These are phyloP conservation scores for Yamadazyma dendronema DNA, from an alignment of 1,139 yeast genomes.

Conservation along the genomic window DNA sequence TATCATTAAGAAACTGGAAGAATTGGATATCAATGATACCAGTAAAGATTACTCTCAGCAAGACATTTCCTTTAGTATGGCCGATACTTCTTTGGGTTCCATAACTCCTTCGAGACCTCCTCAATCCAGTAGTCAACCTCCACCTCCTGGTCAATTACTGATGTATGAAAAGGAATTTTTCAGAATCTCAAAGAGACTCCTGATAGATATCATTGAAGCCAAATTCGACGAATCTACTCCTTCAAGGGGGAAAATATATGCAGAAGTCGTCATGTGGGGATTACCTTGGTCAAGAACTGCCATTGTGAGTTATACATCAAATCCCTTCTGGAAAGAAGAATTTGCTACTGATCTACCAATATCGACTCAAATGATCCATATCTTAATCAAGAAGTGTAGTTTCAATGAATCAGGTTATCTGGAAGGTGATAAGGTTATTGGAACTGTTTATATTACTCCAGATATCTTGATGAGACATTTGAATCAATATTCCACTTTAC, in stretches of 20 bases:
- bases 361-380: constrained; percentile 51
- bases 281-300: constrained; percentile 71
- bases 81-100: constrained; percentile 9
- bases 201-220: constrained; percentile 67
- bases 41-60: not conserved
- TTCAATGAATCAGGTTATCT: constrained; percentile 22
- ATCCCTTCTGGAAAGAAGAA: constrained; percentile 75
- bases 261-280: constrained; percentile 67
- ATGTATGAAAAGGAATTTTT: constrained; percentile 38
- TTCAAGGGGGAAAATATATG: constrained; percentile 43
- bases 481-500: constrained; percentile 35
- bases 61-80: constrained; percentile 10
- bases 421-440: constrained; percentile 42
- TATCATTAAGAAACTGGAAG: constrained; percentile 10
- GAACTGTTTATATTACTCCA: constrained; percentile 56
- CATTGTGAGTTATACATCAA: constrained; percentile 43
- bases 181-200: constrained; percentile 55
- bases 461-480: constrained; percentile 45
- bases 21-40: constrained; percentile 5
- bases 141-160: not conserved
- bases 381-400: constrained; percentile 45
- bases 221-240: constrained; percentile 37
- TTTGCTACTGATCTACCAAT: constrained; percentile 58
- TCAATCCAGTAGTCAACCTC: not conserved
- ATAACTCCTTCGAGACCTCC: constrained; percentile 1